Percentiles rank a stretch among this genome's conserved stretches.
These are phyloP conservation scores for Inga laurina DNA, from an alignment of 306 rosid genomes.

Conservation along the genomic window DNA sequence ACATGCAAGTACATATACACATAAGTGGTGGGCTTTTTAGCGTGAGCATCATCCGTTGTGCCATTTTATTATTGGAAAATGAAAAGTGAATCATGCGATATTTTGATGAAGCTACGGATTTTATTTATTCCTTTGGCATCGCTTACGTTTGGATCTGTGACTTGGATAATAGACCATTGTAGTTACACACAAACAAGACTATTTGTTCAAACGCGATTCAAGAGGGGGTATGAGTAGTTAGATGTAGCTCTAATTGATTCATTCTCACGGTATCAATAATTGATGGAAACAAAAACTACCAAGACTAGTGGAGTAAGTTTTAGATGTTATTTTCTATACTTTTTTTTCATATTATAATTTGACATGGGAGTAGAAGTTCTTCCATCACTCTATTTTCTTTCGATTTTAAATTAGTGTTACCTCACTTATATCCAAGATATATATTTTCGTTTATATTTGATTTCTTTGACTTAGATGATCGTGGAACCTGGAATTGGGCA, in stretches of 20 bases:
- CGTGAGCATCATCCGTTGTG: too few relatives aligned
- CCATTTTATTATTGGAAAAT: too few relatives aligned
- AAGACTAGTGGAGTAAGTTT: not conserved
- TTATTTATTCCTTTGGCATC: too few relatives aligned
- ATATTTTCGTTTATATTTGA: slow-evolving; percentile 6
- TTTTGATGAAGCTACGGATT: too few relatives aligned
- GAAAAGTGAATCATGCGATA: too few relatives aligned
- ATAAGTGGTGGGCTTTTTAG: too few relatives aligned
- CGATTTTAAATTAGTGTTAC: not conserved
- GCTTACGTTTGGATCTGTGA: too few relatives aligned
- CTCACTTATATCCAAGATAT: not conserved
- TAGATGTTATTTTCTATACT: not conserved
- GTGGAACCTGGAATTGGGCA: slow-evolving; percentile 63
- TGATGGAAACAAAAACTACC: not conserved
- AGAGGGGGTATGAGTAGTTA: too few relatives aligned
- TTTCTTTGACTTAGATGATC: slow-evolving; percentile 48
- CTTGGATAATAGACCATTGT: too few relatives aligned
- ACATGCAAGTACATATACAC: too few relatives aligned
- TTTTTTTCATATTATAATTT: not conserved
- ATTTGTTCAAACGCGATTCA: too few relatives aligned
- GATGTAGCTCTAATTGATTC: not conserved
- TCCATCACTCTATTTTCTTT: not conserved
- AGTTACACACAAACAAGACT: too few relatives aligned
- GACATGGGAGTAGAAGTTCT: not conserved
- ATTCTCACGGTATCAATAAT: not conserved